Evolutionary conservation across 2,329 filamentous ascomycete species (phyloP).

Genomic region (Chrysosporium keratinophilum): DNA sequence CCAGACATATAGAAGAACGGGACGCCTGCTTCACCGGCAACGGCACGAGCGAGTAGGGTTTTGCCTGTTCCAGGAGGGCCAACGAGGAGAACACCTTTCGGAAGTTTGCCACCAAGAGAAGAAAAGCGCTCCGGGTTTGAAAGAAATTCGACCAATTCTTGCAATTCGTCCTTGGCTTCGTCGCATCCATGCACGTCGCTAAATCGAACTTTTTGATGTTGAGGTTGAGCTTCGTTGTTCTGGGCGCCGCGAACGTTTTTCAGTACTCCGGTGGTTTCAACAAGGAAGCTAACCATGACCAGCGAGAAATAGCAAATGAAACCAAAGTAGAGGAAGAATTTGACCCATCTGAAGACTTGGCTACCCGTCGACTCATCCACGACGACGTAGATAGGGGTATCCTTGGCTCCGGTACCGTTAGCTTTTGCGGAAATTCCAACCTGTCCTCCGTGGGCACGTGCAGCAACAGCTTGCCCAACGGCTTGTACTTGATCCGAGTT

Average conservation of each 20-base stretch:
- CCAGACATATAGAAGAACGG: slow-evolving; percentile 99
- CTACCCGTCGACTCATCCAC: slow-evolving; percentile 79
- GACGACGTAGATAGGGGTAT: slow-evolving; percentile 84
- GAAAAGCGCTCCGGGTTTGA: slow-evolving; percentile 89
- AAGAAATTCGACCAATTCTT: slow-evolving; percentile 93
- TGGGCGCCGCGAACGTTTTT: slow-evolving; percentile 64
- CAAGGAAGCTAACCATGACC: slow-evolving; percentile 66
- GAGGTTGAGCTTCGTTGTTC: slow-evolving; percentile 77
- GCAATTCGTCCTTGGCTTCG: slow-evolving; percentile 94
- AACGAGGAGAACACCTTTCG: slow-evolving; percentile 89
- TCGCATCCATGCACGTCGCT: slow-evolving; percentile 92
- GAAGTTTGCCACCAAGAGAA: slow-evolving; percentile 86
- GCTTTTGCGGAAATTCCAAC: slow-evolving; percentile 42
- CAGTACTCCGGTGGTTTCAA: slow-evolving; percentile 69
- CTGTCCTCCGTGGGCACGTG: slow-evolving; percentile 57
- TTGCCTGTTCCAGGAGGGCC: slow-evolving; percentile 96
- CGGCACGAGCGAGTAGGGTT: slow-evolving; percentile 85
- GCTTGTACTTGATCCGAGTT: slow-evolving; percentile 60
- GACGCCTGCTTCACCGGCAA: slow-evolving; percentile 91
- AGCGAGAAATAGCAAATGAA: slow-evolving; percentile 70
- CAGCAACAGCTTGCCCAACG: slow-evolving; percentile 70
- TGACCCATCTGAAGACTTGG: slow-evolving; percentile 80
- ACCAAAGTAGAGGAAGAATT: slow-evolving; percentile 69
- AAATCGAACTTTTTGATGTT: slow-evolving; percentile 86
- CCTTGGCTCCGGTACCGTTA: slow-evolving; percentile 59